Conservation (phyloP, 495 filamentous ascomycete species). For the Neurospora sp. region DNA sequence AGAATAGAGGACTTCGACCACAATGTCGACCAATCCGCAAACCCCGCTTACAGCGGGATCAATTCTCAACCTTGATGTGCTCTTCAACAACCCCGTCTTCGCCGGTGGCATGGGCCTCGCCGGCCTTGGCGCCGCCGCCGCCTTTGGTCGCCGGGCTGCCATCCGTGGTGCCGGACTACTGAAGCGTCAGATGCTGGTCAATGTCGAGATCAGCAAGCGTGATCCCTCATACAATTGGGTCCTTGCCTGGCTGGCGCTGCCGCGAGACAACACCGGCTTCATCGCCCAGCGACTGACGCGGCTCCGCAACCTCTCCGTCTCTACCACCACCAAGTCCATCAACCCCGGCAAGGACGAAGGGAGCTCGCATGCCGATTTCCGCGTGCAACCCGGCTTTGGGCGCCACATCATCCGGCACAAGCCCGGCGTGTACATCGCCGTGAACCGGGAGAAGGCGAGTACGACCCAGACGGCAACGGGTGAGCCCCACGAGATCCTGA, state of each 20-base stretch:
- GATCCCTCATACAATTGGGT: slow-evolving; percentile 94
- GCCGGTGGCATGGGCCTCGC: slow-evolving; percentile 72
- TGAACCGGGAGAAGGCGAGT: slow-evolving; percentile 73
- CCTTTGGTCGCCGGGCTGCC: slow-evolving; percentile 62
- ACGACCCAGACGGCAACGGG: slow-evolving; percentile 63
- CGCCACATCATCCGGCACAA: slow-evolving; percentile 77
- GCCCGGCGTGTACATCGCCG: slow-evolving; percentile 67
- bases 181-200: slow-evolving; percentile 78
- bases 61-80: slow-evolving; percentile 36
- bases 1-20: not conserved
- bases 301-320: slow-evolving; percentile 38
- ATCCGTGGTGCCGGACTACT: slow-evolving; percentile 60
- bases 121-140: slow-evolving; percentile 66
- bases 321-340: slow-evolving; percentile 44
- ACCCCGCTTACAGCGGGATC: slow-evolving; percentile 7
- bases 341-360: slow-evolving; percentile 55
- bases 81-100: slow-evolving; percentile 48
- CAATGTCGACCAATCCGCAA: not conserved
- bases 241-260: slow-evolving; percentile 83
- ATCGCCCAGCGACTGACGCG: slow-evolving; percentile 37
- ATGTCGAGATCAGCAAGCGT: slow-evolving; percentile 87
- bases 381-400: slow-evolving; percentile 83
- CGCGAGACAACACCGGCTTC: slow-evolving; percentile 46
- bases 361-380: slow-evolving; percentile 66
- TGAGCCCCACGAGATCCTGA: slow-evolving; percentile 87